Evolutionary conservation across 306 rosid genomes (phyloP).

Genomic region (Dalbergia oliveri): DNA sequence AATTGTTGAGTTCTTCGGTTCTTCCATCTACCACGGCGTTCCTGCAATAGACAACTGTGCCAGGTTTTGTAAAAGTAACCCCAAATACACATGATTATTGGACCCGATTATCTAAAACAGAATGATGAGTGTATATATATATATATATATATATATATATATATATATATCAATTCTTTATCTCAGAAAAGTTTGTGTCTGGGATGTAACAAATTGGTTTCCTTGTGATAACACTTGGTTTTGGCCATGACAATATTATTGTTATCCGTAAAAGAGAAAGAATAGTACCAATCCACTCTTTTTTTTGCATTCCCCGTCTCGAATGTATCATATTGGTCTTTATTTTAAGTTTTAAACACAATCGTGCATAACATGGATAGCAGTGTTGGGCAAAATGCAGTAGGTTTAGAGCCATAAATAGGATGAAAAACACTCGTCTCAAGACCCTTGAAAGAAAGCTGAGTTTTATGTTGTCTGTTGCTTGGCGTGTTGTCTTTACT

Average conservation of each 20-base stretch:
- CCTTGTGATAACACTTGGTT: conserved; percentile 35
- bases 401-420: conserved; percentile 13
- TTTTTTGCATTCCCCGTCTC: not conserved
- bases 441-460: conserved; percentile 3
- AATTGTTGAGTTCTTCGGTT: conserved; percentile 31
- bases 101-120: conserved; percentile 40
- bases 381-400: conserved; percentile 3
- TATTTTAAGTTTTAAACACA: conserved; percentile 11
- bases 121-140: conserved; percentile 12
- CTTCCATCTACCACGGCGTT: conserved; percentile 21
- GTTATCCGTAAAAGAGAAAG: conserved; percentile 33
- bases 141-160: too few species aligned
- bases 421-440: conserved; percentile 1
- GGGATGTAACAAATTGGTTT: conserved; percentile 47
- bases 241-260: conserved; percentile 36
- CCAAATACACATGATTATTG: conserved; percentile 30
- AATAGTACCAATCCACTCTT: conserved; percentile 17
- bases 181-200: conserved; percentile 43
- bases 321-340: conserved; percentile 15
- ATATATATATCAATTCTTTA: conserved; percentile 42
- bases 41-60: conserved; percentile 38
- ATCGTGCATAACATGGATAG: not conserved
- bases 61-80: conserved; percentile 44
- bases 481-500: not conserved
- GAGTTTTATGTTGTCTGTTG: not conserved